Evolutionary conservation across 306 rosid genomes (phyloP).

Genomic region (Sophora flavescens): DNA sequence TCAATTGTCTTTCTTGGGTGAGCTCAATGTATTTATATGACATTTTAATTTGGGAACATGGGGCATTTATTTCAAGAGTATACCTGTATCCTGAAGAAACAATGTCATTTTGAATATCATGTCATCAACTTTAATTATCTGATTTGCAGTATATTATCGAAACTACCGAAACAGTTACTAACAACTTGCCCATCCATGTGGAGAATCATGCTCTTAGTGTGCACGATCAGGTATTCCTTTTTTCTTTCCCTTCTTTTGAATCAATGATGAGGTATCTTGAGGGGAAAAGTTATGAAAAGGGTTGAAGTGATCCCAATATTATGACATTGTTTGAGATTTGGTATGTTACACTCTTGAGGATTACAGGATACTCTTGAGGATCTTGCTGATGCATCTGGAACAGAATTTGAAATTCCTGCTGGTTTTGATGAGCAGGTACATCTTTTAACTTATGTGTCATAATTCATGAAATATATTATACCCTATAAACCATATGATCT

Average conservation of each 20-base stretch:
- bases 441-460: constrained; percentile 36
- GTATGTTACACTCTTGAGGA: constrained; percentile 26
- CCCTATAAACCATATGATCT: constrained; percentile 15
- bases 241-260: constrained; percentile 14
- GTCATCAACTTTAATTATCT: constrained; percentile 32
- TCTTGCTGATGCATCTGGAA: constrained; percentile 67
- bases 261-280: constrained; percentile 7
- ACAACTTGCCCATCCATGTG: constrained; percentile 55
- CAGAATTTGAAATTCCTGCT: constrained; percentile 71
- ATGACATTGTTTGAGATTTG: constrained; percentile 14
- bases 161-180: constrained; percentile 55
- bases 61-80: not conserved
- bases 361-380: constrained; percentile 71
- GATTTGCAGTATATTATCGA: constrained; percentile 57
- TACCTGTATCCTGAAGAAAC: constrained; percentile 3
- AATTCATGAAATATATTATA: not conserved
- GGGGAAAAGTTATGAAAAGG: constrained; percentile 9
- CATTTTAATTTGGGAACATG: constrained; percentile 1
- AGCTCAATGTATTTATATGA: not conserved
- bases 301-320: constrained; percentile 2
- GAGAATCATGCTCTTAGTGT: constrained; percentile 59
- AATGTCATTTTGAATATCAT: constrained; percentile 3
- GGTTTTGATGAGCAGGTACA: constrained; percentile 75
- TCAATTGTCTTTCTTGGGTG: constrained; percentile 14
- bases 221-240: constrained; percentile 63